Percentiles rank a stretch among this genome's conserved stretches.
These are phyloP conservation scores for Arthrobotrys musiformis DNA, from an alignment of 2,329 filamentous ascomycete species.

Conservation along the genomic window DNA sequence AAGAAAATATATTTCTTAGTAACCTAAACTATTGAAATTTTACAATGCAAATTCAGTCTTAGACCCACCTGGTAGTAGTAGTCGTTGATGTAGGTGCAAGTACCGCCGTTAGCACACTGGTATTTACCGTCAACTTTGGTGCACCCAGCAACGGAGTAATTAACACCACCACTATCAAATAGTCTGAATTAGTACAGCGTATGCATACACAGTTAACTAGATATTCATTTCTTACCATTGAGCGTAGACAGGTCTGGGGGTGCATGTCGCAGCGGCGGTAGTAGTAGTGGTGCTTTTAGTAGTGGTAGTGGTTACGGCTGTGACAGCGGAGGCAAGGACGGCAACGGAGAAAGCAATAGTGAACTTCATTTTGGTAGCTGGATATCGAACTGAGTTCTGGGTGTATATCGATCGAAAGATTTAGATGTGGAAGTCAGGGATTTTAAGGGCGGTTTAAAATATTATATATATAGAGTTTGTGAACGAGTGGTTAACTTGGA, in stretches of 20 bases:
- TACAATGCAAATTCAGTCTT: no score
- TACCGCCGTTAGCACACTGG: conserved; percentile 4
- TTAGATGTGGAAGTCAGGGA: background rate
- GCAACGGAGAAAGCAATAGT: conserved; percentile 1
- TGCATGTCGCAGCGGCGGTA: no score
- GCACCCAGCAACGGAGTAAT: conserved; percentile 4
- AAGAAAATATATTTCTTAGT: conserved; percentile 2
- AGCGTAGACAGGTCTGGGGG: conserved; percentile 20
- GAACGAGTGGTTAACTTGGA: conserved; percentile 42
- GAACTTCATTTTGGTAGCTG: conserved; percentile 50
- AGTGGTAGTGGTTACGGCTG: background rate
- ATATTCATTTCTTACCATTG: conserved; percentile 30
- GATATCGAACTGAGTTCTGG: background rate
- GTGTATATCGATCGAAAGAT: conserved; percentile 12
- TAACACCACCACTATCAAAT: conserved; percentile 24
- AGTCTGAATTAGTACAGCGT: background rate
- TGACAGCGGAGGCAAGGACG: conserved; percentile 10
- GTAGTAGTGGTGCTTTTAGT: no score
- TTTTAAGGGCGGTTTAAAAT: conserved; percentile 24
- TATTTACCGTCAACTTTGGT: no score
- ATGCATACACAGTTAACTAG: background rate
- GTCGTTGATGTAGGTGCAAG: conserved; percentile 30
- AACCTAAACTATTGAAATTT: background rate
- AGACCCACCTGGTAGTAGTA: conserved; percentile 49
- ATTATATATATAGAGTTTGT: background rate